Evolutionary conservation across 208 protist genomes (phyloP), one percentile per base, ranked within the genome.

Genomic region (Crithidia acanthocephali): DNA sequence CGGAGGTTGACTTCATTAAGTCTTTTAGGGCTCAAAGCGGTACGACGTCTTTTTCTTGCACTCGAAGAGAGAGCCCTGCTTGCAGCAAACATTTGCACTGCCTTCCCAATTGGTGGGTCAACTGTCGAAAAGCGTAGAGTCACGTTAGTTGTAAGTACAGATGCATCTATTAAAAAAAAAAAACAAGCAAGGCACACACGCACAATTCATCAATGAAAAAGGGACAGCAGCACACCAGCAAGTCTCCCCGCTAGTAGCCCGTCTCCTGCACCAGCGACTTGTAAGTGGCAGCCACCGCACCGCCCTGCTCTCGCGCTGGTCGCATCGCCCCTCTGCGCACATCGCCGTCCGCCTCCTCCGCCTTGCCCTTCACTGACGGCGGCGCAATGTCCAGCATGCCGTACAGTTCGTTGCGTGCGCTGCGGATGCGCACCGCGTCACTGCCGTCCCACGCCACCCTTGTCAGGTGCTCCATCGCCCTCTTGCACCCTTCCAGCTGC

Each of bases 381-480:
- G 82, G 74, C 16, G 62, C 60, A n/a, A 98, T 58, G 22, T 52
- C 74, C 25, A 98, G 72, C 80, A 95, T 73, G 22, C 35, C 66
- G 65, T 97, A 98, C 44, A 98, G 70, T 63, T 68, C 59, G 68
- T 98, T 85, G n/a, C 94, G 86, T 11, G 88, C 80, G 8, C 51
- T 22, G 9, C 94, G 88, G 9, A 96, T 82, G 30, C 68, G 68
- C 11, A 59, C 42, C 9, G 84, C 87, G 40, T 95, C 88, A 55
- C 45, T 84, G 57, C 71, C 83, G 72, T 98, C 94, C 92, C 94
- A 98, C 80, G 88, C 83, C 48, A 83, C 86, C 20, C 47, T 61
- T 8, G 74, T 59, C 8, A 98, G 76, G 23, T 87, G 79, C 42
- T 79, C 57, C 87, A 94, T 91, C 20, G 92, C 91, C 18, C 40